Percentiles rank a stretch among this genome's conserved stretches.
Evolutionary conservation across 2,329 filamentous ascomycete genomes (phyloP).

Genomic region (Xylariales sp.): DNA sequence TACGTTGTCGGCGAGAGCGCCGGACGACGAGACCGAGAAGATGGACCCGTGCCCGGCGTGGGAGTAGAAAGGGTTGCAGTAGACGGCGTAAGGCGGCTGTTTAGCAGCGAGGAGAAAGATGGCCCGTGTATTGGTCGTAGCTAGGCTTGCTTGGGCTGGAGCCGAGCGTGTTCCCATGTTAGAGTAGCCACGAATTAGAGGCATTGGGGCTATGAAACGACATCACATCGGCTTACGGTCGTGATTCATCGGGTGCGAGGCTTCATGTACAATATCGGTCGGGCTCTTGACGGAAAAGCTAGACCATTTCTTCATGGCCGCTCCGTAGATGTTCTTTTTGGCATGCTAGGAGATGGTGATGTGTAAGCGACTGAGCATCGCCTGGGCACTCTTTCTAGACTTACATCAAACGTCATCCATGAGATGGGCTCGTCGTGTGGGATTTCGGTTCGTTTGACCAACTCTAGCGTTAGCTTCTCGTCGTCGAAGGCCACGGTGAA

Average conservation of each 20-base stretch:
- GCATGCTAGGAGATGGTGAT: conserved; percentile 67
- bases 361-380: conserved; percentile 35
- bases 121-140: conserved; percentile 83
- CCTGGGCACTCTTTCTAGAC: conserved; percentile 49
- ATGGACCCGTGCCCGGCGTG: conserved; percentile 85
- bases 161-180: conserved; percentile 30
- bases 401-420: conserved; percentile 91
- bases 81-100: conserved; percentile 82
- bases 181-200: conserved; percentile 18
- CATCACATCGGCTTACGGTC: conserved; percentile 67
- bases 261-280: conserved; percentile 79
- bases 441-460: conserved; percentile 85
- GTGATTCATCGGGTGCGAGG: conserved; percentile 79
- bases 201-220: conserved; percentile 29
- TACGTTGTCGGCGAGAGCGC: conserved; percentile 70
- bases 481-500: conserved; percentile 92
- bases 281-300: conserved; percentile 82
- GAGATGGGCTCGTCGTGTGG: conserved; percentile 88
- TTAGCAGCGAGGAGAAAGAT: conserved; percentile 88
- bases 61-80: conserved; percentile 91
- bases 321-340: conserved; percentile 87
- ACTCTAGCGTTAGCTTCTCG: conserved; percentile 76
- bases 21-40: conserved; percentile 69
- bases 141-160: conserved; percentile 73
- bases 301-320: conserved; percentile 94